Evolutionary conservation across 345 rosid species (phyloP), one percentile per base, ranked within the genome.

Genomic region (Lepidium didymum): DNA sequence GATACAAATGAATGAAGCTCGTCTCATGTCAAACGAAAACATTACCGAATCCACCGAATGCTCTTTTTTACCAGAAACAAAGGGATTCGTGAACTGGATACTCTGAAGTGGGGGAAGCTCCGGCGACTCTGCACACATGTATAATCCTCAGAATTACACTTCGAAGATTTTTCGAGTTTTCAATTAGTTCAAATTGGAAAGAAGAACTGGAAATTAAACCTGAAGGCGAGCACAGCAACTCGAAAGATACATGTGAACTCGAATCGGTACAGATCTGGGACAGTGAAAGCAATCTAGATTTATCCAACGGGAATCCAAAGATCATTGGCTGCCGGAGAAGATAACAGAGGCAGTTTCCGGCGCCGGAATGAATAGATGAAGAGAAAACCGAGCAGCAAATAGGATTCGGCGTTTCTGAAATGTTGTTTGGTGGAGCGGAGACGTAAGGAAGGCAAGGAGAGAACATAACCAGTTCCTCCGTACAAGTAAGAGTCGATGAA

Each of bases 401-500:
- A 25, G 82, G 54, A 58, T 81, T 44, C 43, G 68, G 79, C 3
- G 69, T 41, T 54, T 68, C 68, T 7, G 87, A 76, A 5, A 78
- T 11, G 77, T 83, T 80, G 83, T 88, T 88, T 1, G 94, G 96
- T 53, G 84, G 79, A 56, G 70, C 58, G 0, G 91, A 84, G 67
- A 88, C 85, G 80, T 81, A 88, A 31, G 87, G 75, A 43, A 87
- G 83, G 77, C 98, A 92, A 11, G 95, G 86, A 15, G 96, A 87
- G 72, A 92, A 80, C 52, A 83, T 83, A 50, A 87, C 83, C 41
- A 92, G 83, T 72, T 80, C 78, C 6, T 73, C 65, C 54, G 79
- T 65, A 77, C 96, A 92, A 5, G 74, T 72, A 0, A 67, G 65
- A 21, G 5, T 2, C 69, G 33, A 59, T 1, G 79, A 67, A 4